Evolutionary conservation across 2,329 filamentous ascomycete genomes (phyloP), one percentile per base, ranked within the genome.

Genomic region (Macrophomina tecta): DNA sequence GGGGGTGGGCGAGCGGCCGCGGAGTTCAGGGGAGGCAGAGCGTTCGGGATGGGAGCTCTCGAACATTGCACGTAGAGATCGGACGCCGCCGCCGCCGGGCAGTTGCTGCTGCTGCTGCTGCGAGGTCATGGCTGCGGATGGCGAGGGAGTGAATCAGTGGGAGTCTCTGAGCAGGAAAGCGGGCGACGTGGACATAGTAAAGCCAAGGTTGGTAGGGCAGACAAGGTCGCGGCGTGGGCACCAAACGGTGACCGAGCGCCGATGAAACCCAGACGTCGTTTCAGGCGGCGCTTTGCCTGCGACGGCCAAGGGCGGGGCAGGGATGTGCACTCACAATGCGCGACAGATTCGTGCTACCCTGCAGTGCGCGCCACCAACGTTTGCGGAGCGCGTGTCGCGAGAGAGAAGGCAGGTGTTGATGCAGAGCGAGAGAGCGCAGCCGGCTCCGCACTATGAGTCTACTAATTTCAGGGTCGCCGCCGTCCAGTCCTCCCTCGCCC

Each of bases 61-160:
- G 74, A 84, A 84, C 76, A 83, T 80, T 67, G 82, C 82, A 73
- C 82, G 77, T 67, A 84, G 77, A 72, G 82, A 82, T 70, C 81
- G 78, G 70, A 84, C 82, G 71, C 80, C 81, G 72, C 76, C 77
- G 66, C 74, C 78, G 67, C 71, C 77, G 53, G 76, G 73, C 67
- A 76, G 72, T 72, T 78, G 36, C 36, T 38, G 72, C 68, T 77
- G 72, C 68, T 78, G 36, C 36, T 38, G 72, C 68, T 77, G 72
- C 68, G 72, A 69, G 68, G 78, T 80, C 82, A 84, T 84, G 80
- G 80, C 82, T 83, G 76, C 72, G 71, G 64, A 42, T 32, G 64
- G 23, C 49, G 16, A 30, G 9, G 32, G 51, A 56, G 51, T 28
- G 40, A 40, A 40, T 65, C 42, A 65, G 63, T 52, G 63, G 40